Percentiles rank a stretch among this genome's conserved stretches.
Conservation (phyloP, 257 asterid species). For the Plantago elongata region DNA sequence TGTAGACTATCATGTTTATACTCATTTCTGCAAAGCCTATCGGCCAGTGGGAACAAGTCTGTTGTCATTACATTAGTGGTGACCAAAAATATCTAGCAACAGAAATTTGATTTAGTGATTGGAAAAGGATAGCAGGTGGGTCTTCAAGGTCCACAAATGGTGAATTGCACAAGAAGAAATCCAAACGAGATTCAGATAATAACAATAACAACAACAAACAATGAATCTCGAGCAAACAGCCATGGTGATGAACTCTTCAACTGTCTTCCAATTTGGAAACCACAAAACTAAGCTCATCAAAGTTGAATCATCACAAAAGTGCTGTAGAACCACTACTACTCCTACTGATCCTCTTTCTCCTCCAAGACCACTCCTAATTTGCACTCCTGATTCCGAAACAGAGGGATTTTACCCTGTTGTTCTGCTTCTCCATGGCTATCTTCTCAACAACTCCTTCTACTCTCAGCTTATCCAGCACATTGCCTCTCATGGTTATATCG, state of each 20-base stretch:
- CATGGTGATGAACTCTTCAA: not conserved
- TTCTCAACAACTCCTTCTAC: conserved; percentile 75
- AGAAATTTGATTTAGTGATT: too few relatives aligned
- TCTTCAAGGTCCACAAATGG: too few relatives aligned
- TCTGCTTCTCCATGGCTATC: conserved; percentile 76
- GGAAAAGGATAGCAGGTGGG: too few relatives aligned
- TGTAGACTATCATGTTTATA: too few relatives aligned
- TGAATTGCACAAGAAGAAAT: too few relatives aligned
- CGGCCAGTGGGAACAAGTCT: too few relatives aligned
- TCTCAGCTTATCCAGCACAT: conserved; percentile 73
- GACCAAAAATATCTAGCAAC: too few relatives aligned
- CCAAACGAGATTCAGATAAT: too few relatives aligned
- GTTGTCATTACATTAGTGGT: too few relatives aligned
- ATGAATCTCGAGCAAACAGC: too few relatives aligned
- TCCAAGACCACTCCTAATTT: conserved; percentile 61
- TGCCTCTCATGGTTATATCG: conserved; percentile 81
- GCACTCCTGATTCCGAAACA: conserved; percentile 40
- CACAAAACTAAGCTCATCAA: conserved; percentile 29
- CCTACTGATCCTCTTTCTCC: conserved; percentile 24
- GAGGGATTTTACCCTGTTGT: conserved; percentile 57
- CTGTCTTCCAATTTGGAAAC: conserved; percentile 42
- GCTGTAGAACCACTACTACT: conserved; percentile 9
- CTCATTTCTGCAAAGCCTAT: too few relatives aligned
- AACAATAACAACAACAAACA: too few relatives aligned
- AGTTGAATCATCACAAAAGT: conserved; percentile 24